phyloP scores from a whole-genome alignment of 768 basidiomycete species.

The Imleria badia region DNA sequence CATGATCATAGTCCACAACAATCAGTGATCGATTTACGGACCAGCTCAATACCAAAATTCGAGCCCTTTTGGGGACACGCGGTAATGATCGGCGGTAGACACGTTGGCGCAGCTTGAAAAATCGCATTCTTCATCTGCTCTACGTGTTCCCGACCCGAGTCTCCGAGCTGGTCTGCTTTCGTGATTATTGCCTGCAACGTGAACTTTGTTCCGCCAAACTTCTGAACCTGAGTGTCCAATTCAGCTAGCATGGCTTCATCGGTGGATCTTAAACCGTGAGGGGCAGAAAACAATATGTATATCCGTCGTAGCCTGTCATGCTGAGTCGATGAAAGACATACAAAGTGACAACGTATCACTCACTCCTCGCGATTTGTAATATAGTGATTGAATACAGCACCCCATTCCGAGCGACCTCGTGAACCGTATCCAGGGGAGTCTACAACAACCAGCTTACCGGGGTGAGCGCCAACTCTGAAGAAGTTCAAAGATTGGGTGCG shows the following conservation, averaged over 20 bases:
- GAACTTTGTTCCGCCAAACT: conserved; percentile 41
- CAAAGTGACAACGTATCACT: conserved; percentile 22
- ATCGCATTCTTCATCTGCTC: conserved; percentile 49
- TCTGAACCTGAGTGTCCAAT: conserved; percentile 37
- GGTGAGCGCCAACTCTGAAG: conserved; percentile 58
- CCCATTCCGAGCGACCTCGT: conserved; percentile 76
- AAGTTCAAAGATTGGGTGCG: conserved; percentile 73
- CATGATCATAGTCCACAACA: conserved; percentile 47
- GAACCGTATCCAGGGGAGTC: conserved; percentile 82
- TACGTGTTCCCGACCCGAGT: conserved; percentile 37
- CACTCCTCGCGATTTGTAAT: conserved; percentile 60
- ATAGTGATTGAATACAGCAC: conserved; percentile 65
- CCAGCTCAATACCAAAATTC: conserved; percentile 54
- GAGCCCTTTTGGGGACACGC: conserved; percentile 46
- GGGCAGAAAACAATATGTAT: conserved; percentile 69
- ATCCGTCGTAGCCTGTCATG: conserved; percentile 59
- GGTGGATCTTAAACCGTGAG: conserved; percentile 55
- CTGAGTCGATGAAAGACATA: neutral
- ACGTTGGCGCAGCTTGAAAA: conserved; percentile 53
- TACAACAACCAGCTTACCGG: conserved; percentile 62
- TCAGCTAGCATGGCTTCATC: conserved; percentile 64
- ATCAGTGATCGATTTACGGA: conserved; percentile 57
- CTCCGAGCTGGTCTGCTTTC: conserved; percentile 56
- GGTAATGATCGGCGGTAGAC: conserved; percentile 65
- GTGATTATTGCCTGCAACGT: conserved; percentile 74